Conservation (phyloP, 2,329 filamentous ascomycete species). For the Aschersonia sp. region DNA sequence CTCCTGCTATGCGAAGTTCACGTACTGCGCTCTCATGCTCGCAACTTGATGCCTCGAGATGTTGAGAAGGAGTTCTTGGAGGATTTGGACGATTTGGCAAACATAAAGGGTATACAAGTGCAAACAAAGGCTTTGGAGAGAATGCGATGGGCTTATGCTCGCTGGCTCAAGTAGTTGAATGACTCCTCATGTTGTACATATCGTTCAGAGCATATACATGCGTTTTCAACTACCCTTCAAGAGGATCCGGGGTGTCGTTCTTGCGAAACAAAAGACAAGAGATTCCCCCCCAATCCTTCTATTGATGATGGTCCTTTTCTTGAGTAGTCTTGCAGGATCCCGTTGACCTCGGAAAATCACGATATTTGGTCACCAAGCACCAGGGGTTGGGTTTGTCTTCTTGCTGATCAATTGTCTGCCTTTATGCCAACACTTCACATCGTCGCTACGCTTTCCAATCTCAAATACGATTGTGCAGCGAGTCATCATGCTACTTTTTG, state of each 20-base stretch:
- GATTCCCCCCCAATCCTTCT: no score
- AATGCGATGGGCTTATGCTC: conserved; percentile 80
- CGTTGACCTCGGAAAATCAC: no score
- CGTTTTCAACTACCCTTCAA: no score
- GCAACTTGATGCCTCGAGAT: conserved; percentile 52
- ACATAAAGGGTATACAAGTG: conserved; percentile 63
- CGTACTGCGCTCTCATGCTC: conserved; percentile 51
- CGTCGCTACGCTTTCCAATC: no score
- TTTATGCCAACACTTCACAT: not conserved
- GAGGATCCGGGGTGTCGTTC: not conserved
- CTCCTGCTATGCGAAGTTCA: conserved; percentile 83
- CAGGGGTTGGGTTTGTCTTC: no score
- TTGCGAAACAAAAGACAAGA: not conserved
- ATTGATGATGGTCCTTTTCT: no score
- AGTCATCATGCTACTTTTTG: no score
- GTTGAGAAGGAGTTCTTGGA: conserved; percentile 76
- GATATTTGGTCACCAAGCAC: no score
- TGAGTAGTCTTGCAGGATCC: no score
- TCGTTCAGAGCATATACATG: no score
- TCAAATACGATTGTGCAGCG: no score
- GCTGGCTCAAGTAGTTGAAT: conserved; percentile 42
- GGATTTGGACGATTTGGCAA: conserved; percentile 74
- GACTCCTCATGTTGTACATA: not conserved
- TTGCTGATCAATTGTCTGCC: no score
- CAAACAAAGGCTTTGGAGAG: conserved; percentile 70